A percentile compares a stretch with the other conserved stretches of the same genome.
These are phyloP conservation scores for Mrakia gelida DNA, from an alignment of 768 basidiomycete genomes.

Conservation along the genomic window DNA sequence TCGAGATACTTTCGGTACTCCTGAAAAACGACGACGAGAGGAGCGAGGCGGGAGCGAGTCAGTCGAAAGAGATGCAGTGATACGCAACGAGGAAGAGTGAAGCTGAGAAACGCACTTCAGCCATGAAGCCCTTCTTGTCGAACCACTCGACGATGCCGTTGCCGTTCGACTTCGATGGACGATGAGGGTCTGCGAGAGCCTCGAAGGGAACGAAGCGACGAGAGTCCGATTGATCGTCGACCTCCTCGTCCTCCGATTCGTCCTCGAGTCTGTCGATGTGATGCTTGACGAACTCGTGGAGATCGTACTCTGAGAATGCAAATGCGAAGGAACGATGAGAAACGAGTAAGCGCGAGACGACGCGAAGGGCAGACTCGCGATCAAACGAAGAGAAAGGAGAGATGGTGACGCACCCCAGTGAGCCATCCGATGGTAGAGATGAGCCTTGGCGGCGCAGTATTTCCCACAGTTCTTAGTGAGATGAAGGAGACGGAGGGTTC, in stretches of 20 bases:
- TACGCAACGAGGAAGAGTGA: too few relatives aligned
- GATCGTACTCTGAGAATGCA: background rate
- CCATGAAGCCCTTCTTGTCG: background rate
- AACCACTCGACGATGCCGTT: background rate
- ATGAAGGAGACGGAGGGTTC: background rate
- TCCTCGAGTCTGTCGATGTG: background rate
- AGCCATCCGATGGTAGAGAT: constrained; percentile 5
- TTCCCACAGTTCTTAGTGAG: background rate
- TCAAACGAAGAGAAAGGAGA: background rate
- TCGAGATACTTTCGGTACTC: constrained; percentile 1
- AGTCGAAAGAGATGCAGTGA: background rate
- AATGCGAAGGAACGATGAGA: background rate
- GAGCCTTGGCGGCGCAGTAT: background rate
- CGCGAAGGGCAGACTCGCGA: background rate
- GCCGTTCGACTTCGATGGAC: background rate
- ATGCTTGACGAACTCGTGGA: constrained; percentile 3
- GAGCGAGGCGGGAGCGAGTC: background rate
- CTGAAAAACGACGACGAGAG: background rate
- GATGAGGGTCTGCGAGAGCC: background rate
- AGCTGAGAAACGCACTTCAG: background rate
- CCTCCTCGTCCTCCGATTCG: background rate
- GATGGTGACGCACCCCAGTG: constrained; percentile 7
- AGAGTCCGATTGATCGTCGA: background rate
- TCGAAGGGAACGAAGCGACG: background rate
- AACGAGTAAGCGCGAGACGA: background rate